Conservation (phyloP, 83 land plant genomes). For the Thuja plicata region DNA sequence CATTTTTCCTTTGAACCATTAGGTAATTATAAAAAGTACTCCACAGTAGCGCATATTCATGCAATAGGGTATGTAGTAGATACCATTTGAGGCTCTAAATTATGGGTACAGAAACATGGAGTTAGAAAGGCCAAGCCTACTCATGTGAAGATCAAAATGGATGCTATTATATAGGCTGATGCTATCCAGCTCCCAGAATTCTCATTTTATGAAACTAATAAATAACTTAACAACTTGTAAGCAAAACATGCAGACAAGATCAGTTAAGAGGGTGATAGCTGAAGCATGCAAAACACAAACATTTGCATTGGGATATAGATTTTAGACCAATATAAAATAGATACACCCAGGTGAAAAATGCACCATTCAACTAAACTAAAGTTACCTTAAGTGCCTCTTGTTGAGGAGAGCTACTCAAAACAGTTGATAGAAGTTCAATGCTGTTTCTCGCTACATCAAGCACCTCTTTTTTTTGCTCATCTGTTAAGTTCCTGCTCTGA, state of each 20-base stretch:
- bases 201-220: neutral
- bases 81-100: neutral
- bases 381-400: constrained; percentile 87
- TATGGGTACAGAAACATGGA: neutral
- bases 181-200: neutral
- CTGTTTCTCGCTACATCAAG: constrained; percentile 91
- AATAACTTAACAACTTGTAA: neutral
- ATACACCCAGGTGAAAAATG: neutral
- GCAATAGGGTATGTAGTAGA: neutral
- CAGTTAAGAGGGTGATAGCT: neutral
- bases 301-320: neutral
- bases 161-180: neutral
- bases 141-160: neutral
- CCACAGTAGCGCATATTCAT: neutral
- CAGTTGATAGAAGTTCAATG: constrained; percentile 84
- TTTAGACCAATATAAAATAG: neutral
- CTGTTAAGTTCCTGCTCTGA: constrained; percentile 16
- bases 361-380: neutral
- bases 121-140: neutral
- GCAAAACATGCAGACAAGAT: neutral
- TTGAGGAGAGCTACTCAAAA: constrained; percentile 89
- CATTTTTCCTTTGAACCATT: neutral
- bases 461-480: constrained; percentile 77
- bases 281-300: neutral
- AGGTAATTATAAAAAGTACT: neutral